Percentiles rank a stretch among this genome's conserved stretches.
phyloP scores from a whole-genome alignment of 1,284 basidiomycete species.

The Austroboletus niveus region DNA sequence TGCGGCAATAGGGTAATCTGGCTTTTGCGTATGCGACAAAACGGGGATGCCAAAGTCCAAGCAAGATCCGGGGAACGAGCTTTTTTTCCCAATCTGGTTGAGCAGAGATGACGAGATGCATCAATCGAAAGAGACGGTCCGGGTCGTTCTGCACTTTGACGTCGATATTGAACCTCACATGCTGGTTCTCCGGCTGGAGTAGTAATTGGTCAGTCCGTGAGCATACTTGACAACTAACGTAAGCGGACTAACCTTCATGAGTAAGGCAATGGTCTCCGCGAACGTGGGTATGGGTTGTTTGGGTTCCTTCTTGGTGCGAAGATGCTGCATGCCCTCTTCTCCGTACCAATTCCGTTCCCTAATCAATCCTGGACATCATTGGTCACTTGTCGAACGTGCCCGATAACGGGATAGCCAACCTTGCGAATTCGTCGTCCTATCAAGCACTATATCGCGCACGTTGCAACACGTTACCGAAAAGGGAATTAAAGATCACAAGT shows the following conservation, averaged over 20 bases:
- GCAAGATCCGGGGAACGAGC: conserved; percentile 87
- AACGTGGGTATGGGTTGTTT: conserved; percentile 88
- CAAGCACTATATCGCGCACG: conserved; percentile 46
- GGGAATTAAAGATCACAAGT: conserved; percentile 21
- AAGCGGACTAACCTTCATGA: conserved; percentile 64
- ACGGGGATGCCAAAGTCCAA: conserved; percentile 92
- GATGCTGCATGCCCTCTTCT: conserved; percentile 74
- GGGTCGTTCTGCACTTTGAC: conserved; percentile 95
- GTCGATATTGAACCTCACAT: conserved; percentile 90
- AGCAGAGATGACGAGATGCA: conserved; percentile 71
- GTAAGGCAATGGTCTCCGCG: conserved; percentile 73
- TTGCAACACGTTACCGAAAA: conserved; percentile 19
- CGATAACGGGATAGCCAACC: conserved; percentile 39
- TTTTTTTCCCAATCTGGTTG: conserved; percentile 76
- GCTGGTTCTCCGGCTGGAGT: conserved; percentile 74
- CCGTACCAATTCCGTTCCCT: conserved; percentile 73
- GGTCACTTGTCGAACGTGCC: conserved; percentile 23
- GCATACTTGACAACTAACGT: conserved; percentile 3
- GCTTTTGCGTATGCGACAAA: conserved; percentile 79
- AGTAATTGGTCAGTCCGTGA: conserved; percentile 3
- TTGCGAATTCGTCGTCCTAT: conserved; percentile 66
- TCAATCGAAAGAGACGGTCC: conserved; percentile 80
- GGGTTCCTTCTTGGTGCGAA: conserved; percentile 80
- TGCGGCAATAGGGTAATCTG: conserved; percentile 78
- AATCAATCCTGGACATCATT: conserved; percentile 53